A percentile compares a stretch with the other conserved stretches of the same genome.
These are phyloP conservation scores for Leishmania guyanensis DNA, from an alignment of 208 protist genomes.

Conservation along the genomic window DNA sequence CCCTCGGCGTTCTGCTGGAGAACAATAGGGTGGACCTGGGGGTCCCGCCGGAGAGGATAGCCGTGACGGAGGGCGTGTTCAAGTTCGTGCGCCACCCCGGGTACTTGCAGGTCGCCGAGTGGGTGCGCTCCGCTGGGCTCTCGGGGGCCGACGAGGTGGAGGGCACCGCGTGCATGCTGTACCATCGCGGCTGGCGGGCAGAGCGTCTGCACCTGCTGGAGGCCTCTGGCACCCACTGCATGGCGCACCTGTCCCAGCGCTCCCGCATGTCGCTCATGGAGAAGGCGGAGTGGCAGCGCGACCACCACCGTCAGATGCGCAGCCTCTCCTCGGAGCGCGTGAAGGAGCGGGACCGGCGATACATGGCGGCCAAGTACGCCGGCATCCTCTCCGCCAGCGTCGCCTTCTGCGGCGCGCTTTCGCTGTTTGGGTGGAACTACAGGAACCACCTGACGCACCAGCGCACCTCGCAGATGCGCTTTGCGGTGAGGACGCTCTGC, in stretches of 20 bases:
- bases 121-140: constrained; percentile 77
- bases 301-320: constrained; percentile 83
- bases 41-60: constrained; percentile 79
- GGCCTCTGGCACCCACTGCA: constrained; percentile 60
- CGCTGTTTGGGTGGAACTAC: constrained; percentile 91
- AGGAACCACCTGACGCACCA: constrained; percentile 88
- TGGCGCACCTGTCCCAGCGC: constrained; percentile 78
- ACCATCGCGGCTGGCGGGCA: constrained; percentile 79
- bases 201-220: constrained; percentile 86
- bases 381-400: constrained; percentile 86
- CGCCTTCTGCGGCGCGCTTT: constrained; percentile 79
- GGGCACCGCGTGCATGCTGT: constrained; percentile 81
- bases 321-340: constrained; percentile 84
- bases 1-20: constrained; percentile 83
- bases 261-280: constrained; percentile 84
- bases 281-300: constrained; percentile 90
- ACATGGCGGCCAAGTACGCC: constrained; percentile 88
- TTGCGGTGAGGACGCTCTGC: constrained; percentile 54
- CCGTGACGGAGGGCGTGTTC: constrained; percentile 57
- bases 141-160: constrained; percentile 51
- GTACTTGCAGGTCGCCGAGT: constrained; percentile 77
- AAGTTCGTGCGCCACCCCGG: constrained; percentile 49
- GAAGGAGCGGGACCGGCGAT: constrained; percentile 84
- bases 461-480: constrained; percentile 80
- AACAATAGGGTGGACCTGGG: constrained; percentile 81